Percentiles rank a stretch among this genome's conserved stretches.
Conservation (phyloP, 2,329 filamentous ascomycete species). For the Penicillium sp. region DNA sequence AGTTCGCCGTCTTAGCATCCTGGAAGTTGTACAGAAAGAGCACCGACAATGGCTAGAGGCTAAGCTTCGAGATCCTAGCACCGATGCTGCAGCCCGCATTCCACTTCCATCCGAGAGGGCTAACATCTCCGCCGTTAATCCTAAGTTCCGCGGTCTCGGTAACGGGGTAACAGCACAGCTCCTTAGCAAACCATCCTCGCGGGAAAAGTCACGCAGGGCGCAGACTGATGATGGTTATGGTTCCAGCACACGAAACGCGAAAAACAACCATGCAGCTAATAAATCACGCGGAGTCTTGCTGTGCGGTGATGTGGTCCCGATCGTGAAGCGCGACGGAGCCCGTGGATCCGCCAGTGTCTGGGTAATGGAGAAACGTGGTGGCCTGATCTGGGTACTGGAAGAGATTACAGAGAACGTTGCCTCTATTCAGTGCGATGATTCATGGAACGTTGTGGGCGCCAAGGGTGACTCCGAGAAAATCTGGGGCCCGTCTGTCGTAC, state of each 20-base stretch:
- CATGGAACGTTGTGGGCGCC: conserved; percentile 66
- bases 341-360: conserved; percentile 91
- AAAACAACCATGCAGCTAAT: conserved; percentile 62
- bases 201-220: conserved; percentile 50
- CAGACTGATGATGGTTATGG: conserved; percentile 57
- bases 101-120: conserved; percentile 34
- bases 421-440: conserved; percentile 69
- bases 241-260: conserved; percentile 48
- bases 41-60: conserved; percentile 83
- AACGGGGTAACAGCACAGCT: conserved; percentile 84
- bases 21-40: conserved; percentile 91
- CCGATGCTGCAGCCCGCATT: conserved; percentile 43
- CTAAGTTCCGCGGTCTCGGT: conserved; percentile 59
- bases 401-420: conserved; percentile 95
- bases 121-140: conserved; percentile 36
- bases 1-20: conserved; percentile 87
- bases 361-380: conserved; percentile 95
- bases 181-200: conserved; percentile 72
- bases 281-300: conserved; percentile 85
- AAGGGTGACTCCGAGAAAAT: conserved; percentile 77
- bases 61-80: conserved; percentile 66
- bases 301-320: conserved; percentile 96
- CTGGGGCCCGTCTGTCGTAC: conserved; percentile 70
- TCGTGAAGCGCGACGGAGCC: conserved; percentile 88
- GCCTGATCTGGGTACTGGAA: conserved; percentile 95